phyloP scores from a whole-genome alignment of 108 stramenopile species.

The Stephanodiscus minutulus region DNA sequence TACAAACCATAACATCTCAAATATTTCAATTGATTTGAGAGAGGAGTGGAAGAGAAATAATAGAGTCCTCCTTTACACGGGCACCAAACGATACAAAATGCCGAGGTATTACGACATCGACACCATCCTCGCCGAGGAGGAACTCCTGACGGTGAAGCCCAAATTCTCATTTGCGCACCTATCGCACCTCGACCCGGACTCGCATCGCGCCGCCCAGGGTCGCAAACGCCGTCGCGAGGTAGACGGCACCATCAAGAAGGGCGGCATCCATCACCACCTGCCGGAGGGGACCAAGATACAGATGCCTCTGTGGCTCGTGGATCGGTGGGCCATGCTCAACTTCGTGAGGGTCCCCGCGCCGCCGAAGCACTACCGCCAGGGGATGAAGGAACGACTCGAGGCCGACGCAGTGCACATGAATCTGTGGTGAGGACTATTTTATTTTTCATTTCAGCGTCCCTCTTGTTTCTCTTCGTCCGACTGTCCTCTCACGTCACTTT shows the following conservation, averaged over 20 bases:
- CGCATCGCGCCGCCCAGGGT: slow-evolving; percentile 1
- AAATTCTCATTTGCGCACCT: slow-evolving; percentile 79
- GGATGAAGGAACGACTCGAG: slow-evolving; percentile 72
- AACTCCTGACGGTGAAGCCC: slow-evolving; percentile 86
- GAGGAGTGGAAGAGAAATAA: too few relatives aligned
- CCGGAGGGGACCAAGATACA: slow-evolving; percentile 64
- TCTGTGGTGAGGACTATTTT: slow-evolving; percentile 54
- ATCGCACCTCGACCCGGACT: slow-evolving; percentile 85
- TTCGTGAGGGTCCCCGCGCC: slow-evolving; percentile 58
- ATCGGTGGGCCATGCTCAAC: slow-evolving; percentile 74
- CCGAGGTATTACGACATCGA: slow-evolving; percentile 89
- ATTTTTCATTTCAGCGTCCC: not conserved
- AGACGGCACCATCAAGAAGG: slow-evolving; percentile 11
- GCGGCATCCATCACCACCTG: slow-evolving; percentile 20
- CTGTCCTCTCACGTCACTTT: too few relatives aligned
- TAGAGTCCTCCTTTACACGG: too few relatives aligned
- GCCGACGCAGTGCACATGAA: slow-evolving; percentile 70
- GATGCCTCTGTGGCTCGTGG: slow-evolving; percentile 81
- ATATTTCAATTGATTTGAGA: too few relatives aligned
- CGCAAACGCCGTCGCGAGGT: slow-evolving; percentile 27
- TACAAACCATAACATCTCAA: too few relatives aligned
- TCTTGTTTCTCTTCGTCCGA: not conserved
- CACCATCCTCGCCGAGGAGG: slow-evolving; percentile 94
- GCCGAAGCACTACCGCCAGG: slow-evolving; percentile 66
- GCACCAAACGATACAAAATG: slow-evolving; percentile 16